Evolutionary conservation across 1,284 basidiomycete genomes (phyloP), one percentile per base, ranked within the genome.

Genomic region (Ganoderma leucocontextum): DNA sequence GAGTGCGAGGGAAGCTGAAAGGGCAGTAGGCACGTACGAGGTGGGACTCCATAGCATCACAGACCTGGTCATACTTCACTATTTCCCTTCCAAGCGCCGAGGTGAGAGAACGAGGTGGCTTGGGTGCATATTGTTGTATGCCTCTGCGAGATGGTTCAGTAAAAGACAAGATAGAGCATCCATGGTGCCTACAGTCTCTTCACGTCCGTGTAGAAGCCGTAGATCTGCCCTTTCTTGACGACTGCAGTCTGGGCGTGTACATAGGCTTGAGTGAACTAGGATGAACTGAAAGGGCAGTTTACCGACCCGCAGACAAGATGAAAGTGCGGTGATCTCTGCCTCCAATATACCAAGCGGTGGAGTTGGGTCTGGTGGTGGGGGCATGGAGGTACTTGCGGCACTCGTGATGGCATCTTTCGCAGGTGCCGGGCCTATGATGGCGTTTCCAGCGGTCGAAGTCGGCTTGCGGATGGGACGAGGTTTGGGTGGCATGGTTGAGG

Each of bases 51-150:
- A 94, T 86, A 2, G 87, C 82, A 75, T 94, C 92, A 71, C 91
- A 93, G 8, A 94, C 74, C 73, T 92, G 91, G 74, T 94, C 91
- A 72, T 91, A 94, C 74, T 86, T 89, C 76, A 92, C 91, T 1
- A 93, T 80, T 75, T 93, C 91, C 44, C 86, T 85, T 15, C 91
- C 90, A 29, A 94, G 82, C 17, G 89, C 83, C 6, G 87, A 82
- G 7, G 86, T 89, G 19, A 93, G 78, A 8, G 89, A 84, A 17
- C 81, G 86, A 6, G 92, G 92, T 39, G 92, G 91, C 64, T 84
- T 78, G n/a, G 86, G 84, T 2, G 86, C 86, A 73, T 90, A 84
- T 68, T 84, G 85, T 64, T 86, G 69, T 17, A 72, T 72, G 9
- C 69, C 71, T 10, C 71, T 72, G 29, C 5, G 0, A 57, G 6